Percentiles rank a stretch among this genome's conserved stretches.
Conservation (phyloP, 768 basidiomycete species). For the Paxillus rubicundulus region DNA sequence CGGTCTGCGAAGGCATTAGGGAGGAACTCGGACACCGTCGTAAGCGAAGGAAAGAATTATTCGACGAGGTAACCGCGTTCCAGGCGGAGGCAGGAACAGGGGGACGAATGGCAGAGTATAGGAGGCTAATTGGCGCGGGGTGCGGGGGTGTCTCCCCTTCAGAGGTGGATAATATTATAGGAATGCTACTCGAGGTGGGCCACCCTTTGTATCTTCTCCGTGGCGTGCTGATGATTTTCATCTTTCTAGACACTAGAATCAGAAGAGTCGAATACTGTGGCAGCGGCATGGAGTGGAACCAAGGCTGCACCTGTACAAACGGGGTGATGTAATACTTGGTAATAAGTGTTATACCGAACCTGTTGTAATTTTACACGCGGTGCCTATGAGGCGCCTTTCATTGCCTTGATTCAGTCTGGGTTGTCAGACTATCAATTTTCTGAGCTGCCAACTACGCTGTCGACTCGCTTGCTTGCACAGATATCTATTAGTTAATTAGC, state of each 20-base stretch:
- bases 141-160: slow-evolving; percentile 82
- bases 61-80: slow-evolving; percentile 74
- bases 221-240: slow-evolving; percentile 1
- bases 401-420: not conserved
- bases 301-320: slow-evolving; percentile 23
- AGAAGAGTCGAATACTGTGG: slow-evolving; percentile 70
- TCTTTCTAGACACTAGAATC: slow-evolving; percentile 68
- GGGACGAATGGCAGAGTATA: slow-evolving; percentile 85
- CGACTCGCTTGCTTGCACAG: too few relatives aligned
- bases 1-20: slow-evolving; percentile 57
- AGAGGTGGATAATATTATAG: slow-evolving; percentile 87
- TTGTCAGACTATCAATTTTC: too few relatives aligned
- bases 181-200: slow-evolving; percentile 79
- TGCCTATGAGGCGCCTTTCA: not conserved
- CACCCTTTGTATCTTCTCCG: not conserved
- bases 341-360: slow-evolving; percentile 1
- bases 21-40: slow-evolving; percentile 65
- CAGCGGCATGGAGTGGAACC: slow-evolving; percentile 38
- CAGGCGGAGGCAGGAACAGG: slow-evolving; percentile 90
- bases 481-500: too few relatives aligned
- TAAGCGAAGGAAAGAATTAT: slow-evolving; percentile 66
- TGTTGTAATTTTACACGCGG: slow-evolving; percentile 9
- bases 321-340: slow-evolving; percentile 12
- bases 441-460: too few relatives aligned
- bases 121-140: slow-evolving; percentile 84